These are phyloP conservation scores for Coriaria nepalensis DNA, from an alignment of 306 rosid genomes.

Conservation along the genomic window DNA sequence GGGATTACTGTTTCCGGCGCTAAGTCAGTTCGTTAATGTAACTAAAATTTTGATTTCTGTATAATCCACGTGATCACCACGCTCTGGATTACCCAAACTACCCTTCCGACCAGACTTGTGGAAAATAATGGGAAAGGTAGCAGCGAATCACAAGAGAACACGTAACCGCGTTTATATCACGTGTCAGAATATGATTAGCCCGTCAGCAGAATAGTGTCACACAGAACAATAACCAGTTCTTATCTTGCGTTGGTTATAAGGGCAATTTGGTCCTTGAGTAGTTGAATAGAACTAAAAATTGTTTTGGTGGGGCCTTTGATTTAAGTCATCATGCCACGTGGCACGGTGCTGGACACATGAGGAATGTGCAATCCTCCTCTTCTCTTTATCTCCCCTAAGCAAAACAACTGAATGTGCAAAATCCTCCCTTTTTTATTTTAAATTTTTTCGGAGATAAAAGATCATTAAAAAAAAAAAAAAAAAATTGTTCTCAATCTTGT, in stretches of 20 bases:
- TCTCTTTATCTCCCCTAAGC: slow-evolving; percentile 6
- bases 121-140: too few species aligned
- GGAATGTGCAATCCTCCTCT: slow-evolving; percentile 8
- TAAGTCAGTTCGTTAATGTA: slow-evolving; percentile 10
- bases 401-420: too few species aligned
- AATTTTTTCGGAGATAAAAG: too few species aligned
- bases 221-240: background rate
- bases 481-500: too few species aligned
- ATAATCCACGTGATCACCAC: background rate
- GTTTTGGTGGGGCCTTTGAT: slow-evolving; percentile 9
- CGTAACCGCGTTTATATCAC: background rate
- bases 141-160: background rate
- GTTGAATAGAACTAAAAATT: background rate
- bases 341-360: slow-evolving; percentile 6
- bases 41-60: slow-evolving; percentile 20
- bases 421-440: too few species aligned
- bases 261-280: background rate
- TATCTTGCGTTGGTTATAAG: background rate
- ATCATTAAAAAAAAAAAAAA: too few species aligned
- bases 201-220: background rate
- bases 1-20: slow-evolving; percentile 27
- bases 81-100: slow-evolving; percentile 9
- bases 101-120: background rate
- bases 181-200: too few species aligned
- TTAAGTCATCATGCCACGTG: slow-evolving; percentile 6